A percentile compares a stretch with the other conserved stretches of the same genome.
phyloP scores from a whole-genome alignment of 2,329 filamentous ascomycete species.

The Dendryphion nanum region DNA sequence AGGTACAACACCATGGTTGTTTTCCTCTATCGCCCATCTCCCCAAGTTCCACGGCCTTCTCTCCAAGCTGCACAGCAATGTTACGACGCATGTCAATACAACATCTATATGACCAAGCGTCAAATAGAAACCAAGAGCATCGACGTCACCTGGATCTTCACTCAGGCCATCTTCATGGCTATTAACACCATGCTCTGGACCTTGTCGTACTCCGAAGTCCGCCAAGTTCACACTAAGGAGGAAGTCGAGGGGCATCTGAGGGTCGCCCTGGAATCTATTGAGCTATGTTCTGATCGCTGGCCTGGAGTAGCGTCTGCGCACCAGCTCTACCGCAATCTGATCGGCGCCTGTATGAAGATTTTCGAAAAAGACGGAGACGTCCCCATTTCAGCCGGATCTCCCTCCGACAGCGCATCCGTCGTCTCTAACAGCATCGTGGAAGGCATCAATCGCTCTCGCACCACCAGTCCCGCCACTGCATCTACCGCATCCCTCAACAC shows the following conservation, averaged over 20 bases:
- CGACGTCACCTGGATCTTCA: conserved; percentile 92
- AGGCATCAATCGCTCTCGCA: conserved; percentile 43
- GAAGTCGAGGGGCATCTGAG: conserved; percentile 75
- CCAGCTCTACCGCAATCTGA: conserved; percentile 82
- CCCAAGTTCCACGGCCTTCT: conserved; percentile 85
- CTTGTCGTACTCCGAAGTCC: conserved; percentile 81
- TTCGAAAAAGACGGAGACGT: conserved; percentile 65
- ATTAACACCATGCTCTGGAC: conserved; percentile 92
- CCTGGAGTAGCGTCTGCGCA: conserved; percentile 83
- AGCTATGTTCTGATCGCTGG: conserved; percentile 82
- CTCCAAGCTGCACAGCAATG: conserved; percentile 75
- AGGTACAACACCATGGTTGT: conserved; percentile 86
- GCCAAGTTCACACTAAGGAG: conserved; percentile 67
- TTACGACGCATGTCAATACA: conserved; percentile 77
- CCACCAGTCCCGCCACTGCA: conserved; percentile 45
- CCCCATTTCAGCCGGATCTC: conserved; percentile 48
- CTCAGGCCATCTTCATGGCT: conserved; percentile 85
- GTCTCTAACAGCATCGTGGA: conserved; percentile 39
- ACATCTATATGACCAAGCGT: conserved; percentile 76
- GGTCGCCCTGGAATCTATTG: conserved; percentile 74
- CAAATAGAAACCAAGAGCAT: conserved; percentile 75
- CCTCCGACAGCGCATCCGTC: conserved; percentile 47
- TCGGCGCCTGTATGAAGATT: conserved; percentile 81
- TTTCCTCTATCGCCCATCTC: conserved; percentile 84
- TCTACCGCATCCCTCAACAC: conserved; percentile 39